Conservation (phyloP, 495 filamentous ascomycete genomes). For the Lophiostoma macrostomum region DNA sequence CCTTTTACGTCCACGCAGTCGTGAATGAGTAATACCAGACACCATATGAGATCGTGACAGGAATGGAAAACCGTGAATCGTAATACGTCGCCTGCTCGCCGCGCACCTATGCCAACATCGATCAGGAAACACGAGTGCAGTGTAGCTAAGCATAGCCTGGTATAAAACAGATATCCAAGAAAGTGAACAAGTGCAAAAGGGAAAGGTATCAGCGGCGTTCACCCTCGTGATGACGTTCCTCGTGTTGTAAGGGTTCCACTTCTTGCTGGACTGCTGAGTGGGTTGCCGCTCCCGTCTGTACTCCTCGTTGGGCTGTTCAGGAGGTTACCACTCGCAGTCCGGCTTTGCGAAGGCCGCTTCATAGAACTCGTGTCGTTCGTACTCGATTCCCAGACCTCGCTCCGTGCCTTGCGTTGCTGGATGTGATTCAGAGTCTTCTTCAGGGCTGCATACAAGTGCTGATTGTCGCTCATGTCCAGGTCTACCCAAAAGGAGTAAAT, state of each 20-base stretch:
- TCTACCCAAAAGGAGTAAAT: slow-evolving; percentile 33
- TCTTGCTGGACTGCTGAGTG: neutral
- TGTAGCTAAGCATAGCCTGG: too few species aligned
- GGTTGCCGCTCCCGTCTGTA: too few species aligned
- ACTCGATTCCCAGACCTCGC: slow-evolving; percentile 25
- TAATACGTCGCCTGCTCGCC: too few species aligned
- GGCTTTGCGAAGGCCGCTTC: neutral
- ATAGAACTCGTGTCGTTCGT: slow-evolving; percentile 4
- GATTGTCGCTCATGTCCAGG: slow-evolving; percentile 30
- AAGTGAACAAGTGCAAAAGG: neutral
- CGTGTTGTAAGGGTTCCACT: slow-evolving; percentile 8
- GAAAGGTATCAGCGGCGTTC: neutral
- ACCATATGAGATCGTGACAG: too few species aligned
- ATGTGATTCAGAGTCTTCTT: slow-evolving; percentile 29
- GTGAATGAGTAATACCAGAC: too few species aligned
- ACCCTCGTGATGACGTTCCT: neutral
- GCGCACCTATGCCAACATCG: too few species aligned
- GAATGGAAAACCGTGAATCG: too few species aligned
- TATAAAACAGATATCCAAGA: neutral
- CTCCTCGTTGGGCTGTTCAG: neutral
- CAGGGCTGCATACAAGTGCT: slow-evolving; percentile 26
- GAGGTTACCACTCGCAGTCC: neutral
- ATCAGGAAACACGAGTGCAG: too few species aligned
- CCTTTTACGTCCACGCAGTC: too few species aligned
- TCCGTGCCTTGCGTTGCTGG: slow-evolving; percentile 27